A percentile compares a stretch with the other conserved stretches of the same genome.
Conservation (phyloP, 2,329 filamentous ascomycete genomes). For the Penicillium sp. region DNA sequence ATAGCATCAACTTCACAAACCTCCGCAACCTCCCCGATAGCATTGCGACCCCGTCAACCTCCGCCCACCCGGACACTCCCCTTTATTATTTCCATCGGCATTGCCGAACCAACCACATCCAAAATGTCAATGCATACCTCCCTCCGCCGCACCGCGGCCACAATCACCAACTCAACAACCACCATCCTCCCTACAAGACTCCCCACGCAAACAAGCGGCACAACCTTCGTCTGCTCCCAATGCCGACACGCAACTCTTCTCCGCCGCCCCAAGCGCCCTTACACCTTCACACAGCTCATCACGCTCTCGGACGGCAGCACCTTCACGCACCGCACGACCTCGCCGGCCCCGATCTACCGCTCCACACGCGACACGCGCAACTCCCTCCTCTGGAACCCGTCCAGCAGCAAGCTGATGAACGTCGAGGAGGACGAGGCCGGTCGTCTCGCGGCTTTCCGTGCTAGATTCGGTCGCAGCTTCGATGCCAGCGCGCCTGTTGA, state of each 20-base stretch:
- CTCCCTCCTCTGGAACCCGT: slow-evolving; percentile 87
- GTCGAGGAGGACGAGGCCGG: slow-evolving; percentile 95
- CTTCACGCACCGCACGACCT: slow-evolving; percentile 57
- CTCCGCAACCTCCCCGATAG: slow-evolving; percentile 15
- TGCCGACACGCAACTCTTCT: slow-evolving; percentile 81
- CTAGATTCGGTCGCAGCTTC: slow-evolving; percentile 79
- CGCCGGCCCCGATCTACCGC: slow-evolving; percentile 57
- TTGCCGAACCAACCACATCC: background rate
- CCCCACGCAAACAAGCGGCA: slow-evolving; percentile 30
- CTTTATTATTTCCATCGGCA: background rate
- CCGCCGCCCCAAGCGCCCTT: slow-evolving; percentile 83
- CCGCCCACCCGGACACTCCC: background rate
- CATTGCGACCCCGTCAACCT: slow-evolving; percentile 6
- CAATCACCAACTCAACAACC: slow-evolving; percentile 31
- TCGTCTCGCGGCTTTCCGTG: slow-evolving; percentile 79
- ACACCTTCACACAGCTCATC: slow-evolving; percentile 95
- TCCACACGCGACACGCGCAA: slow-evolving; percentile 83
- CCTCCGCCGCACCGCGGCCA: slow-evolving; percentile 38
- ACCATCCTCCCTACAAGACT: slow-evolving; percentile 37
- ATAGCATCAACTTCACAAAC: slow-evolving; percentile 24
- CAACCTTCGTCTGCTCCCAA: slow-evolving; percentile 56
- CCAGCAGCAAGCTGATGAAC: slow-evolving; percentile 74
- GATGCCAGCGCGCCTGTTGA: slow-evolving; percentile 56
- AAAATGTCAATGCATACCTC: slow-evolving; percentile 40
- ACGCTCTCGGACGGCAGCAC: slow-evolving; percentile 88